Percentiles rank a stretch among this genome's conserved stretches.
phyloP scores from a whole-genome alignment of 768 basidiomycete species.

The Pholiota microspora region DNA sequence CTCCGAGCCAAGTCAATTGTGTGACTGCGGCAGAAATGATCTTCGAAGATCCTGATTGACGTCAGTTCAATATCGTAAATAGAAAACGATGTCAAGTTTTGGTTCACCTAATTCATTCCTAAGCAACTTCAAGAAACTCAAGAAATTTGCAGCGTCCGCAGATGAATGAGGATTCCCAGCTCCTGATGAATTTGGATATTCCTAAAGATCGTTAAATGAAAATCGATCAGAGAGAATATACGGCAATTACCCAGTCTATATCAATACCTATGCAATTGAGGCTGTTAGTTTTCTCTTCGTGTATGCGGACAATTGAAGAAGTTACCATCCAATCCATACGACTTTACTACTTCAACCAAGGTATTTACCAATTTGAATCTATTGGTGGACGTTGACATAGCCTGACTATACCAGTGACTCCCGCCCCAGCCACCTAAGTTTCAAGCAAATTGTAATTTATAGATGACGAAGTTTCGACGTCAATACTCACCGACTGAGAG shows the following conservation, averaged over 20 bases:
- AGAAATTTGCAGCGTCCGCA: constrained; percentile 61
- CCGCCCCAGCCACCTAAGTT: constrained; percentile 74
- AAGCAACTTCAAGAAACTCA: constrained; percentile 56
- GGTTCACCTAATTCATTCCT: constrained; percentile 47
- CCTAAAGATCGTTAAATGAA: constrained; percentile 32
- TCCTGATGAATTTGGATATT: constrained; percentile 67
- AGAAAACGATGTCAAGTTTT: not conserved
- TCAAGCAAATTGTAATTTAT: no score
- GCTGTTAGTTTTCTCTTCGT: constrained; percentile 20
- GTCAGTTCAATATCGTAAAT: not conserved
- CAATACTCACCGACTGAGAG: constrained; percentile 55
- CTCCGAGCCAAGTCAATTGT: constrained; percentile 62
- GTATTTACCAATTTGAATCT: constrained; percentile 54
- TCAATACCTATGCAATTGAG: constrained; percentile 23
- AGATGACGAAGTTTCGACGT: not conserved
- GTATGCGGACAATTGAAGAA: no score
- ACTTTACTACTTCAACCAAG: constrained; percentile 49
- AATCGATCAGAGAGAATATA: not conserved
- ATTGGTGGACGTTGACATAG: constrained; percentile 42
- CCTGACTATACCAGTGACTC: constrained; percentile 57
- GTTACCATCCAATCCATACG: constrained; percentile 61
- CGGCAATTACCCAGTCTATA: constrained; percentile 52
- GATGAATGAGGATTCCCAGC: constrained; percentile 58
- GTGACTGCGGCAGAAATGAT: constrained; percentile 73
- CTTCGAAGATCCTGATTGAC: constrained; percentile 41